Evolutionary conservation across 805 yeast species (phyloP).

Genomic region (Starmerella apis): DNA sequence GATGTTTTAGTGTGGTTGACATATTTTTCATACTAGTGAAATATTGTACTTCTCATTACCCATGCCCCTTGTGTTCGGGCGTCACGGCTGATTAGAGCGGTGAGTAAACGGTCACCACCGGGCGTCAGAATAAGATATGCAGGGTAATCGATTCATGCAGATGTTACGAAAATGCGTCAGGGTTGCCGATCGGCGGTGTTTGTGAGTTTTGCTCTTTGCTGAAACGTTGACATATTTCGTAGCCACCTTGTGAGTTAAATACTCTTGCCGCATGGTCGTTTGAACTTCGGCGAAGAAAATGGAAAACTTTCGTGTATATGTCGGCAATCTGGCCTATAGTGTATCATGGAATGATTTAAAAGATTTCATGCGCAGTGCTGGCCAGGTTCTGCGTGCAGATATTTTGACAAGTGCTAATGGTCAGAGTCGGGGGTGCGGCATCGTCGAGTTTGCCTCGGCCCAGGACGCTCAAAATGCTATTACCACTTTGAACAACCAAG

Average conservation of each 20-base stretch:
- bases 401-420: slow-evolving; percentile 56
- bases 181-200: neutral
- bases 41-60: neutral
- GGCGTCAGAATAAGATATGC: slow-evolving; percentile 1
- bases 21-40: too few species aligned
- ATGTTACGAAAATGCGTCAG: slow-evolving; percentile 5
- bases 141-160: slow-evolving; percentile 12
- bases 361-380: slow-evolving; percentile 69
- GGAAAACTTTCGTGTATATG: slow-evolving; percentile 34
- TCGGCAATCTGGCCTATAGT: slow-evolving; percentile 36
- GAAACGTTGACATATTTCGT: slow-evolving; percentile 3
- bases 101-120: neutral
- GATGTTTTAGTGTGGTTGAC: too few species aligned
- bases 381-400: slow-evolving; percentile 71
- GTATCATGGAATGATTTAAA: slow-evolving; percentile 44
- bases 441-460: slow-evolving; percentile 54
- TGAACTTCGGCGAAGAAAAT: neutral
- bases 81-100: neutral
- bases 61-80: neutral
- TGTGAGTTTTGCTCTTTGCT: neutral
- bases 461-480: slow-evolving; percentile 69
- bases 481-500: slow-evolving; percentile 55
- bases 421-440: slow-evolving; percentile 77
- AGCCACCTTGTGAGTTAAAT: slow-evolving; percentile 8
- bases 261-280: slow-evolving; percentile 1